Evolutionary conservation across 805 yeast species (phyloP).

Genomic region (Wickerhamomyces queroliae): DNA sequence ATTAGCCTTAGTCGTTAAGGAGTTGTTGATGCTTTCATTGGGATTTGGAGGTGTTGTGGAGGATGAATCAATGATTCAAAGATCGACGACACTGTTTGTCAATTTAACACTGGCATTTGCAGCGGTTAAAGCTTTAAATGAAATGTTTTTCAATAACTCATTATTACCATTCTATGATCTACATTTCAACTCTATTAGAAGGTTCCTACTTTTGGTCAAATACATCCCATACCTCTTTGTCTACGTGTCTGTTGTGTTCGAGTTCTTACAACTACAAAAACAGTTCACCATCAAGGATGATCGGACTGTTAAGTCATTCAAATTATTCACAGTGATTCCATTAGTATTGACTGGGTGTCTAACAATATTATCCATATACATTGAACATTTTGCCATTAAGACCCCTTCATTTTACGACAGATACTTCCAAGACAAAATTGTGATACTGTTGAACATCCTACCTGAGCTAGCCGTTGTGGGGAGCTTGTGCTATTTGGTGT

Average conservation of each 20-base stretch:
- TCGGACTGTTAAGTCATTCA: background rate
- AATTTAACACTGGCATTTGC: background rate
- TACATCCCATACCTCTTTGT: background rate
- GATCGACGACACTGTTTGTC: background rate
- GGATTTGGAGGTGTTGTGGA: background rate
- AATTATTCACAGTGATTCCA: background rate
- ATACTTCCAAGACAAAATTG: background rate
- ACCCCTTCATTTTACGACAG: background rate
- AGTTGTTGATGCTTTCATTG: background rate
- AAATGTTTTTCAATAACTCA: background rate
- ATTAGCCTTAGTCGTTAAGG: background rate
- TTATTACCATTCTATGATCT: background rate
- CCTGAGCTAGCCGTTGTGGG: background rate
- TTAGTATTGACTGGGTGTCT: background rate
- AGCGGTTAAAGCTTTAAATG: background rate
- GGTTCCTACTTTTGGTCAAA: background rate
- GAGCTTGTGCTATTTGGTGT: background rate
- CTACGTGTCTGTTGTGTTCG: background rate
- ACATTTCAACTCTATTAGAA: background rate
- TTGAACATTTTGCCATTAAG: background rate
- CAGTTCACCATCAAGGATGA: background rate
- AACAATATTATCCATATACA: background rate
- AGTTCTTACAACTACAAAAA: background rate
- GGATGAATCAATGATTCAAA: conserved; percentile 1
- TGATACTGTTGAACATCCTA: background rate